Percentiles rank a stretch among this genome's conserved stretches.
These are phyloP conservation scores for Chaetomium olivaceum DNA, from an alignment of 2,329 filamentous ascomycete species.

Conservation along the genomic window DNA sequence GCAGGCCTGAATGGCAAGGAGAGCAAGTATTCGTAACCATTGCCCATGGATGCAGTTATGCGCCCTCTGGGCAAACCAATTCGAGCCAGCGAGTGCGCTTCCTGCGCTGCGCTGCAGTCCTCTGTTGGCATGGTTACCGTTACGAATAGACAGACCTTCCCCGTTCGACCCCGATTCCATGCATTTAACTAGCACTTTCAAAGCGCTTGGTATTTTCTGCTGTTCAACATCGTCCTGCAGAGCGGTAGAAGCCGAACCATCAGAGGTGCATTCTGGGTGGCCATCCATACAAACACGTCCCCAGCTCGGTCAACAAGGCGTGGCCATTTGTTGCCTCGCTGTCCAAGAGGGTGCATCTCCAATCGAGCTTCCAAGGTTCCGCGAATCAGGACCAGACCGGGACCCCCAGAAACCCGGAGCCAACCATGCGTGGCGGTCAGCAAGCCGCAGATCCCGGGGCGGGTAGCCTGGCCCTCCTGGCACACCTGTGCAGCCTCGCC, in stretches of 20 bases:
- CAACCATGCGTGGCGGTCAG: conserved; percentile 24
- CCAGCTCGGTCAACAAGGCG: neutral
- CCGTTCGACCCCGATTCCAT: neutral
- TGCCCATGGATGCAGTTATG: neutral
- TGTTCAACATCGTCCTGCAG: neutral
- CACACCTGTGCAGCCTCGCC: conserved; percentile 11
- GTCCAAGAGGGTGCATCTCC: conserved; percentile 17
- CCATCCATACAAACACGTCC: neutral
- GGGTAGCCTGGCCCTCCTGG: neutral
- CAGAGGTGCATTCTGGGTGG: neutral
- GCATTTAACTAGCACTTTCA: neutral
- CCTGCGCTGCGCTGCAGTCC: neutral
- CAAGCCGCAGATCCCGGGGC: conserved; percentile 19
- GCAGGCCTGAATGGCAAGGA: neutral
- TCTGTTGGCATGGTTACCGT: neutral
- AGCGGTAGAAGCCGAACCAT: neutral
- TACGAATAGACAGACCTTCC: neutral
- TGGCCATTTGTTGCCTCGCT: conserved; percentile 18
- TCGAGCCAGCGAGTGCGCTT: neutral
- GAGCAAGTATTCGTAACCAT: neutral
- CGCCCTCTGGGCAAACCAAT: neutral
- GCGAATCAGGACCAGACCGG: conserved; percentile 18
- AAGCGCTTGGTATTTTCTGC: neutral
- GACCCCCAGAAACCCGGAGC: conserved; percentile 12
- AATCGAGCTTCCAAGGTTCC: conserved; percentile 21